Conservation (phyloP, 495 filamentous ascomycete species). For the Penicillium pancosmium region DNA sequence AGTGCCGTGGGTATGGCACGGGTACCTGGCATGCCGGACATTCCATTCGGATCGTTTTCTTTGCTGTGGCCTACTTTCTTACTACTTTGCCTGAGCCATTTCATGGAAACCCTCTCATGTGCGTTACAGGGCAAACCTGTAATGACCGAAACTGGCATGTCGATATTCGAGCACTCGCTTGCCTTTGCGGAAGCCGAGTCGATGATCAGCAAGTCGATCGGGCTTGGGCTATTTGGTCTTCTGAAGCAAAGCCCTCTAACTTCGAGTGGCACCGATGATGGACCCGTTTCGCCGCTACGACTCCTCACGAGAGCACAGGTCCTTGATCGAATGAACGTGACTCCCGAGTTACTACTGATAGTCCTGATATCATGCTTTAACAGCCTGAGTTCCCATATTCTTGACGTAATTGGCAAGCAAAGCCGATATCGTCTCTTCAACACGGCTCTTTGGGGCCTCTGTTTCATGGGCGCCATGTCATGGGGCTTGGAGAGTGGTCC, state of each 20-base stretch:
- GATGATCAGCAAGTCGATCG: constrained; percentile 73
- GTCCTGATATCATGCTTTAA: constrained; percentile 85
- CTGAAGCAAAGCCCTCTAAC: constrained; percentile 37
- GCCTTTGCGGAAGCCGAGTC: constrained; percentile 96
- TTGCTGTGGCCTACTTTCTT: constrained; percentile 88
- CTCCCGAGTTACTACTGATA: constrained; percentile 86
- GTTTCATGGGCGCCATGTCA: constrained; percentile 80
- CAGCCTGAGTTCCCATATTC: constrained; percentile 79
- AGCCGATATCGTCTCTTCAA: constrained; percentile 76
- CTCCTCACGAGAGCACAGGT: constrained; percentile 46
- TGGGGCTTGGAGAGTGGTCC: constrained; percentile 69
- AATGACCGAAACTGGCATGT: constrained; percentile 91
- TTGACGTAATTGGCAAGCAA: constrained; percentile 80
- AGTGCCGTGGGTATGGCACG: constrained; percentile 70
- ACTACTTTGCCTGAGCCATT: constrained; percentile 79
- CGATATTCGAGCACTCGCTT: constrained; percentile 92
- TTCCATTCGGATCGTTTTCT: constrained; percentile 71
- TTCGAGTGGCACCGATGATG: constrained; percentile 26
- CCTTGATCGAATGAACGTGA: constrained; percentile 70
- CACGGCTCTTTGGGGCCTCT: constrained; percentile 85
- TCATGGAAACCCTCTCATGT: constrained; percentile 83
- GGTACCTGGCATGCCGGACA: constrained; percentile 44
- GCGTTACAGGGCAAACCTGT: constrained; percentile 83
- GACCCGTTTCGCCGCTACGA: constrained; percentile 36
- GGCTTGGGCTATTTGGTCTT: constrained; percentile 65